Evolutionary conservation across 768 basidiomycete species (phyloP), one percentile per base, ranked within the genome.

Genomic region (Rhodotorula paludigena): DNA sequence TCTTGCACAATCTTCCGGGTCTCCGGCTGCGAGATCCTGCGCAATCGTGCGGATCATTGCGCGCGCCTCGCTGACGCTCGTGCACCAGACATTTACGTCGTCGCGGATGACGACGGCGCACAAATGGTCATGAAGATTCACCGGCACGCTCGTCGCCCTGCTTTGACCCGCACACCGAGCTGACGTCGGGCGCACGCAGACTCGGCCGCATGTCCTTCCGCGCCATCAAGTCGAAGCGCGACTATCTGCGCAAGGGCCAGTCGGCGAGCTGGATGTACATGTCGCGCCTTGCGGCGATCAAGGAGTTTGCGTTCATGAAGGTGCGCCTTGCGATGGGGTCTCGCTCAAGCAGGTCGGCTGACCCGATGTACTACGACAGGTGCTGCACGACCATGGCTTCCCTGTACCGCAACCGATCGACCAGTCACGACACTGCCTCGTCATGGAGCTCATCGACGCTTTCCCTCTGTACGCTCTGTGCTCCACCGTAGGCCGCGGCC

Each of bases 301-400:
- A 97, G 77, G 96, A 99, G 77, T 99, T 87, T 85, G 91, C 90
- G 2, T 99, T 98, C 78, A 94, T 99, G 90, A 97, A 96, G 83
- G 94, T 91, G 61, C 49, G 80, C 60, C 33, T 1, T 25, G n/a
- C n/a, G n/a, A n/a, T n/a, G n/a, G n/a, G n/a, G n/a, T n/a, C n/a
- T n/a, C n/a, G n/a, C n/a, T n/a, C n/a, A n/a, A n/a, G n/a, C n/a
- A n/a, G n/a, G 7, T n/a, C 8, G 55, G 35, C 2, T 12, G 25
- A 18, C n/a, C n/a, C n/a, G n/a, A n/a, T n/a, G n/a, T n/a, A n/a
- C n/a, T 35, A 18, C 35, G 2, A 9, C 73, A 97, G 94, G 87
- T 96, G 35, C 82, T 99, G 28, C 84, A 94, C 76, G 89, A 92
- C 73, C 87, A 98, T 74, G 85, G 83, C 10, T 97, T 97, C 75